These are phyloP conservation scores for Auriscalpium orientale DNA, from an alignment of 768 basidiomycete species.

Conservation along the genomic window DNA sequence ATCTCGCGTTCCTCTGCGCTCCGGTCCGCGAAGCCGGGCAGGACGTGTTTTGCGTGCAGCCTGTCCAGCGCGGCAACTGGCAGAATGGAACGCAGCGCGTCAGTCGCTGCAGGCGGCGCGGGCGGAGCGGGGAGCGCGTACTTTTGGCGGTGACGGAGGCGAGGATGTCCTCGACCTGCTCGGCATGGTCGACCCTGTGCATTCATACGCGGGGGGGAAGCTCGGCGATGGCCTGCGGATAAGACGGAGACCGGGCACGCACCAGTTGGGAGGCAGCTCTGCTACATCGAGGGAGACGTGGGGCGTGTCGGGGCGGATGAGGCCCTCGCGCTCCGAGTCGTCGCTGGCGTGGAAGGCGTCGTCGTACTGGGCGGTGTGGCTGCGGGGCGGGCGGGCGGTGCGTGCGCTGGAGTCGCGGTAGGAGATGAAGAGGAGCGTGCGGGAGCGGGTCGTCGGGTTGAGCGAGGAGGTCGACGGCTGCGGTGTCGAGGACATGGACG, in stretches of 20 bases:
- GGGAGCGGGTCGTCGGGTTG: slow-evolving; percentile 60
- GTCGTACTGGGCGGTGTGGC: slow-evolving; percentile 32
- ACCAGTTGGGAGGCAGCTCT: slow-evolving; percentile 85
- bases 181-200: slow-evolving; percentile 86
- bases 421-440: slow-evolving; percentile 90
- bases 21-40: slow-evolving; percentile 96
- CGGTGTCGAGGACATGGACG: background rate
- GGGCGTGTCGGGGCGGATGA: slow-evolving; percentile 43
- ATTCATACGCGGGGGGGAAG: slow-evolving; percentile 15
- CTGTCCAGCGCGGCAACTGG: slow-evolving; percentile 87
- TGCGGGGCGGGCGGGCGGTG: slow-evolving; percentile 31
- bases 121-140: slow-evolving; percentile 32
- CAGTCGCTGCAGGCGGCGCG: slow-evolving; percentile 10
- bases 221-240: slow-evolving; percentile 10
- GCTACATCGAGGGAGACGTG: slow-evolving; percentile 45
- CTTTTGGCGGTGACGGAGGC: slow-evolving; percentile 67
- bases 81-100: slow-evolving; percentile 15
- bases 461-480: slow-evolving; percentile 2
- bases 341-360: slow-evolving; percentile 45
- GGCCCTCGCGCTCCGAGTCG: slow-evolving; percentile 57
- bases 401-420: slow-evolving; percentile 74
- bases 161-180: slow-evolving; percentile 81
- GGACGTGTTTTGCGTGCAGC: slow-evolving; percentile 90
- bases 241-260: slow-evolving; percentile 12
- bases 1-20: slow-evolving; percentile 92